Percentiles rank a stretch among this genome's conserved stretches.
These are phyloP conservation scores for Letharia lupina DNA, from an alignment of 495 filamentous ascomycete genomes.

Conservation along the genomic window DNA sequence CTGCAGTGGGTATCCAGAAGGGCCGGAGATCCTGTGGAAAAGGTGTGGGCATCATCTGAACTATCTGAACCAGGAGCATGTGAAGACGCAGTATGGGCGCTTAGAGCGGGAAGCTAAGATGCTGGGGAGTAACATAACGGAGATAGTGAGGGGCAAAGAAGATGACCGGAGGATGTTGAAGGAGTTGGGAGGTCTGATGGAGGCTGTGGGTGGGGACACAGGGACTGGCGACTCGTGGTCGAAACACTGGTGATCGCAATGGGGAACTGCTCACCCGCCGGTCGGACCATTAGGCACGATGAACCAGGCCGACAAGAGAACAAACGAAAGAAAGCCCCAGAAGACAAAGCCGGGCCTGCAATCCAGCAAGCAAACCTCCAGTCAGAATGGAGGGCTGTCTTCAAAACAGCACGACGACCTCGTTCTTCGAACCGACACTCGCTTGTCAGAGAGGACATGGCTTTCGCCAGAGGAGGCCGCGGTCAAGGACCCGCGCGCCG, in stretches of 20 bases:
- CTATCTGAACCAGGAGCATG: conserved; percentile 1
- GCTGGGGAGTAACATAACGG: not conserved
- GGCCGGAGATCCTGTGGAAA: conserved; percentile 1
- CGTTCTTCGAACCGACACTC: not conserved
- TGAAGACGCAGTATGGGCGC: not conserved
- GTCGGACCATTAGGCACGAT: not conserved
- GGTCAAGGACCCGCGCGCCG: not conserved
- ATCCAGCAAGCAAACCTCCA: not conserved
- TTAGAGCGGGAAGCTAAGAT: conserved; percentile 2
- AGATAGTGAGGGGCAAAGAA: not conserved
- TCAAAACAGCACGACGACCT: not conserved
- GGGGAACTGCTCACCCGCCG: not conserved
- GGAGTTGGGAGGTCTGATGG: not conserved
- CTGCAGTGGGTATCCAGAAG: not conserved
- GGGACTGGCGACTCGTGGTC: not conserved
- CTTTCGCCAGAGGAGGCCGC: not conserved
- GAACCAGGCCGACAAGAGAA: not conserved
- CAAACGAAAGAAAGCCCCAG: not conserved
- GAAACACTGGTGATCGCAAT: conserved; percentile 3
- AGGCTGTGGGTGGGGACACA: not conserved
- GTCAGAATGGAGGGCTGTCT: not conserved
- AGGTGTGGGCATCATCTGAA: conserved; percentile 2
- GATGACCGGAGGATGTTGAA: conserved; percentile 1
- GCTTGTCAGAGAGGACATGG: not conserved
- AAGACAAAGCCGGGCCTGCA: not conserved